phyloP scores from a whole-genome alignment of 805 yeast species.

The Metschnikowia vanudenii region DNA sequence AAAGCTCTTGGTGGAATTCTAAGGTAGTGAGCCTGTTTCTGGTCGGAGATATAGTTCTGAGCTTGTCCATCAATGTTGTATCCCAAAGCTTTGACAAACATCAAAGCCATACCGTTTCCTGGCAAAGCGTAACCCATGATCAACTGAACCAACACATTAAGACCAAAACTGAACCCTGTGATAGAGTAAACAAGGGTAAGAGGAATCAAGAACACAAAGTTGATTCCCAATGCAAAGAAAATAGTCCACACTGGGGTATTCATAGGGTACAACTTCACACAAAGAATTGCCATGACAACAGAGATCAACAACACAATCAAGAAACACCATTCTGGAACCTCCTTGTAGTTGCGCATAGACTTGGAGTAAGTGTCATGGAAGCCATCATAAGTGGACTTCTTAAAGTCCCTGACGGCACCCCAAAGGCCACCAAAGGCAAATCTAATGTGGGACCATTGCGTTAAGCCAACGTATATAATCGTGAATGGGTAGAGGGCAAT shows the following conservation, averaged over 20 bases:
- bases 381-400: conserved; percentile 29
- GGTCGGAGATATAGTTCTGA: conserved; percentile 45
- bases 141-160: conserved; percentile 43
- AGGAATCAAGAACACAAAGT: conserved; percentile 39
- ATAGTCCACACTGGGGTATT: conserved; percentile 46
- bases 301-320: conserved; percentile 27
- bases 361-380: conserved; percentile 32
- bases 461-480: conserved; percentile 20
- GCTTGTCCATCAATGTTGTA: conserved; percentile 50
- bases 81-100: conserved; percentile 48
- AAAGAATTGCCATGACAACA: conserved; percentile 36
- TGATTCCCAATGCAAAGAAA: conserved; percentile 38
- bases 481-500: conserved; percentile 28
- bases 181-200: conserved; percentile 36
- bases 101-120: conserved; percentile 48
- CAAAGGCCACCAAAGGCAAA: conserved; percentile 16
- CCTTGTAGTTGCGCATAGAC: conserved; percentile 37
- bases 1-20: conserved; percentile 39
- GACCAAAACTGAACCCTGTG: conserved; percentile 38
- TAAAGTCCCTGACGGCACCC: conserved; percentile 18
- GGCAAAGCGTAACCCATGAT: conserved; percentile 44
- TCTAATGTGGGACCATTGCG: conserved; percentile 17
- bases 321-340: conserved; percentile 47
- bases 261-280: conserved; percentile 38
- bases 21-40: conserved; percentile 45